Conservation (phyloP, 495 filamentous ascomycete species). For the Durotheca rogersii region DNA sequence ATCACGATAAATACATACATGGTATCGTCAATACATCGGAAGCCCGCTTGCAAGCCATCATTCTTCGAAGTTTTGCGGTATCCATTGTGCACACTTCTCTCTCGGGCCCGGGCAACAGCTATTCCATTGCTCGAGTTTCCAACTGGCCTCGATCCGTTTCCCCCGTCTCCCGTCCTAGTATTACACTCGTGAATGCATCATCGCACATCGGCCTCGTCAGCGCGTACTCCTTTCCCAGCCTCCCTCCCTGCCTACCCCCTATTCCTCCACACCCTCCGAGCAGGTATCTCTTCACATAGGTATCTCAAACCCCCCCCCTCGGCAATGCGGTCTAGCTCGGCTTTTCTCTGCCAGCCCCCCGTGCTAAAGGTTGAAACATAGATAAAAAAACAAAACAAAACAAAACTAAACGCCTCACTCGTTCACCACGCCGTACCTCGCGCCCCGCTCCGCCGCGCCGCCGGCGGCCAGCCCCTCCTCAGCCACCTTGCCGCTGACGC, state of each 20-base stretch:
- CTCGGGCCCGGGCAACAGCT: not conserved
- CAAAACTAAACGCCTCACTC: conserved; percentile 13
- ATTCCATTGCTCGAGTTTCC: not conserved
- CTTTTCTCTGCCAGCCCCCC: too few relatives aligned
- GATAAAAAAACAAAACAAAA: too few relatives aligned
- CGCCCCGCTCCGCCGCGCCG: conserved; percentile 19
- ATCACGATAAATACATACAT: too few relatives aligned
- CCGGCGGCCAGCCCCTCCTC: conserved; percentile 64
- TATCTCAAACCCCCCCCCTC: too few relatives aligned
- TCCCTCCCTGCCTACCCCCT: not conserved
- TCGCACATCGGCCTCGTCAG: conserved; percentile 4
- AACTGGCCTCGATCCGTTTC: not conserved
- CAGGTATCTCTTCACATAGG: too few relatives aligned
- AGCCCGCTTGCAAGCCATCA: too few relatives aligned
- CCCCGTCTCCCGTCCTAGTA: conserved; percentile 10
- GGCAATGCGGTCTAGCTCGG: too few relatives aligned
- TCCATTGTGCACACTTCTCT: not conserved
- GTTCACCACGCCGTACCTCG: conserved; percentile 37
- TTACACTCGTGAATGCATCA: conserved; percentile 31
- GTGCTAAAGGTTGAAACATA: too few relatives aligned
- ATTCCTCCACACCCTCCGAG: not conserved
- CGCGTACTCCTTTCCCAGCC: not conserved
- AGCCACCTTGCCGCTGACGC: conserved; percentile 81
- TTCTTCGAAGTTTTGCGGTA: not conserved
- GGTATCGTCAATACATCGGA: too few relatives aligned